These are phyloP conservation scores for Tephrocybe sp. DNA, from an alignment of 768 basidiomycete genomes.

Conservation along the genomic window DNA sequence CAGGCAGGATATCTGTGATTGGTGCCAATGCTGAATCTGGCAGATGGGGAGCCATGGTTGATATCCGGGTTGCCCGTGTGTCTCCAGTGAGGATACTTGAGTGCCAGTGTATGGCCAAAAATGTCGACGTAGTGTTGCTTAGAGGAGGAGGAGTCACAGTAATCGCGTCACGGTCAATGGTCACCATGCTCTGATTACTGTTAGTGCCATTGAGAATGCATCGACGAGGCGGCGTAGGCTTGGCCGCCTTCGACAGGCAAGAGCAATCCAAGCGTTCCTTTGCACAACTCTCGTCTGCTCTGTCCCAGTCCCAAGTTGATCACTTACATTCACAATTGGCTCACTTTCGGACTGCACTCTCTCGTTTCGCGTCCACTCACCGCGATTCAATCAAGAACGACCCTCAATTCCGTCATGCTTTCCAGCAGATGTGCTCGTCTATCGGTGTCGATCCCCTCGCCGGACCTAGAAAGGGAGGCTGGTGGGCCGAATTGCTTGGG, in stretches of 20 bases:
- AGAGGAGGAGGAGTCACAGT: too few species aligned
- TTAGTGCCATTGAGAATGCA: slow-evolving; percentile 58
- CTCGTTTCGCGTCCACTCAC: slow-evolving; percentile 79
- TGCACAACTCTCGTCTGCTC: slow-evolving; percentile 72
- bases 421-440: slow-evolving; percentile 93
- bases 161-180: too few species aligned
- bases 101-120: too few species aligned
- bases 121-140: too few species aligned
- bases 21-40: too few species aligned
- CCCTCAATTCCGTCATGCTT: slow-evolving; percentile 85
- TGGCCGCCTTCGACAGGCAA: slow-evolving; percentile 89
- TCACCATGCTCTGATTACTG: too few species aligned
- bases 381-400: slow-evolving; percentile 80
- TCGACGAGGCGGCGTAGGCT: slow-evolving; percentile 75
- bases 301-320: slow-evolving; percentile 75
- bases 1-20: too few species aligned
- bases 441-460: slow-evolving; percentile 95
- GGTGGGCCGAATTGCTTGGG: slow-evolving; percentile 88
- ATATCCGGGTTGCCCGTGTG: too few species aligned
- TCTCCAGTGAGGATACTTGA: too few species aligned
- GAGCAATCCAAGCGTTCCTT: slow-evolving; percentile 79
- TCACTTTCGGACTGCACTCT: slow-evolving; percentile 79
- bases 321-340: slow-evolving; percentile 78
- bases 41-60: too few species aligned
- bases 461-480: slow-evolving; percentile 79